A percentile compares a stretch with the other conserved stretches of the same genome.
Conservation (phyloP, 2,329 filamentous ascomycete species). For the Sporothrix pseudoabietina region DNA sequence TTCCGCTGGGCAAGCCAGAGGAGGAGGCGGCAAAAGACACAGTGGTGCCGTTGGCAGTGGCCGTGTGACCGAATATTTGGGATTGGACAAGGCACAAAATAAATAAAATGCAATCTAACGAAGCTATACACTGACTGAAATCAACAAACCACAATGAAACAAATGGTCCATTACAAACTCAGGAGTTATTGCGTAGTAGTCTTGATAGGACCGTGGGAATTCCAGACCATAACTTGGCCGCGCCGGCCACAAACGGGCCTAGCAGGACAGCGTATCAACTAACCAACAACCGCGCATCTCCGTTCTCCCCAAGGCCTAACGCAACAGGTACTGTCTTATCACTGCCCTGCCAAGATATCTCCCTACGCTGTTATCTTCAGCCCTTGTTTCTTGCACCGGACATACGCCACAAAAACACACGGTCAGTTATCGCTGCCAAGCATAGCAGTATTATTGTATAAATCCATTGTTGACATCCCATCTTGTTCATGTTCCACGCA, state of each 20-base stretch:
- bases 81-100: not conserved
- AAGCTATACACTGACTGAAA: not conserved
- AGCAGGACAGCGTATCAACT: not conserved
- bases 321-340: not conserved
- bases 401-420: not conserved
- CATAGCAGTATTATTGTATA: not conserved
- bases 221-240: not conserved
- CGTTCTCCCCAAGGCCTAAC: not conserved
- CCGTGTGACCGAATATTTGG: not conserved
- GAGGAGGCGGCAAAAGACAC: not conserved
- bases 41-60: not conserved
- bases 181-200: not conserved
- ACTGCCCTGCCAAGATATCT: not conserved
- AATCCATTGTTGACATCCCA: not conserved
- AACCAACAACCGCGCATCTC: not conserved
- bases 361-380: not conserved
- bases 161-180: not conserved
- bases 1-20: not conserved
- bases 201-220: not conserved
- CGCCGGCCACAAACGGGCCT: not conserved
- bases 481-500: not conserved
- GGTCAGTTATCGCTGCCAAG: not conserved
- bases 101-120: not conserved
- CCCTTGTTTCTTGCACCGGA: not conserved
- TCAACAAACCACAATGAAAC: not conserved